Base-by-base conservation (phyloP, 1,284 basidiomycete genomes). In the Rhodotorula sp. region DNA sequence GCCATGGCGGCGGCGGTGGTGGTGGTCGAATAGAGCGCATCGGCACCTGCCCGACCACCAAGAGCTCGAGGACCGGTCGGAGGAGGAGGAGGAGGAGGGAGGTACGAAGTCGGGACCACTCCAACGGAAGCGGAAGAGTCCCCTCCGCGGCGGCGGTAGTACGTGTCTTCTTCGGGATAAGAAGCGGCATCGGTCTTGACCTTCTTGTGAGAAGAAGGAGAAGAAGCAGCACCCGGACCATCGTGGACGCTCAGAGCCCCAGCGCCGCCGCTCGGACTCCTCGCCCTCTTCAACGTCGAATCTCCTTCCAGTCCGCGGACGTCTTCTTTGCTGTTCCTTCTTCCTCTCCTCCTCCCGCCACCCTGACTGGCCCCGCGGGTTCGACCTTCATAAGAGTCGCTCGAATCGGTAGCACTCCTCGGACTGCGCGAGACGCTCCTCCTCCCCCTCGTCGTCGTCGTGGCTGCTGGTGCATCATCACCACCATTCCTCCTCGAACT, bases 31-130 rank as follows among this genome's bases (percentile, higher is more conserved):
- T 46, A 46, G 45, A 12, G 59, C 10, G 8, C 26, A 26, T 18
- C 26, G 29, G 18, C 26, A 46, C 29, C 37, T 24, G 37, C 26
- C 18, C 29, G n/a, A 29, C 54, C 26, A 14, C 15, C n/a, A 5
- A 60, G 45, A 10, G 59, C 59, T 4, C 59, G 59, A 18, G 59
- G 59, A 20, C 59, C 59, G 15, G 59, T 60, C 45, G 59, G 59
- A 14, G n/a, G 20, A 4, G 57, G 33, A 14, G 59, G 45, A 18
- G 45, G 20, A 4, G 57, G 33, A 14, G 59, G 45, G 8, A 29
- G 45, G 59, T 26, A 46, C 29, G 59, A 20, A 18, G 29, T 6
- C 45, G 15, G 45, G 33, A 29, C 15, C 0, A 37, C 55, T 20
- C 51, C 24, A 15, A 12, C 37, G 10, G 12, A 42, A 12, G 37